Evolutionary conservation across 2,329 filamentous ascomycete genomes (phyloP).

Genomic region (Fusarium concolor): DNA sequence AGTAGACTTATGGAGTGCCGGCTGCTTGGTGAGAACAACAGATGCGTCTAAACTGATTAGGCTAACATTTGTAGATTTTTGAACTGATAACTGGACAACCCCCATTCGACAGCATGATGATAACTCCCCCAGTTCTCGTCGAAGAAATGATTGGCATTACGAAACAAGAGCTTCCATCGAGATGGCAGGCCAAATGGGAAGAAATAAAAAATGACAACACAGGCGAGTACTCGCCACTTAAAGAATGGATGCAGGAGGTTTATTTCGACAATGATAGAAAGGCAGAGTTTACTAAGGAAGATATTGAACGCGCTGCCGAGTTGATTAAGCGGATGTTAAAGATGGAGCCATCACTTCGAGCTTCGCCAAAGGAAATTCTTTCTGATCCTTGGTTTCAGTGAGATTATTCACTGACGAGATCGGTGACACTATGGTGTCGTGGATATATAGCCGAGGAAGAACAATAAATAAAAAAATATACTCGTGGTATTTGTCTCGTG

Average conservation of each 20-base stretch:
- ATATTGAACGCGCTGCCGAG: conserved; percentile 1
- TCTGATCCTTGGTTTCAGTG: conserved; percentile 17
- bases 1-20: conserved; percentile 40
- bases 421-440: no score
- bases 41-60: neutral
- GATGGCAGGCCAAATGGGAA: conserved; percentile 32
- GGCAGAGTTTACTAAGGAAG: conserved; percentile 11
- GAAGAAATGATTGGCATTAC: conserved; percentile 33
- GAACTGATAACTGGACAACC: conserved; percentile 43
- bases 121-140: conserved; percentile 22
- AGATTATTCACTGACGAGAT: neutral
- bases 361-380: conserved; percentile 20
- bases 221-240: conserved; percentile 2
- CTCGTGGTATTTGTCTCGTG: no score
- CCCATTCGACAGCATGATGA: conserved; percentile 37
- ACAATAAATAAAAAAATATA: no score
- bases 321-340: conserved; percentile 26
- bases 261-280: conserved; percentile 26
- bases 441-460: no score
- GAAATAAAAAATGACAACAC: conserved; percentile 1
- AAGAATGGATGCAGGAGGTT: conserved; percentile 32
- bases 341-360: conserved; percentile 36
- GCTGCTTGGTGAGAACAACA: conserved; percentile 30
- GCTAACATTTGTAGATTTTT: conserved; percentile 33
- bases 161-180: conserved; percentile 21